Evolutionary conservation across 164 flowering plant species (phyloP), one percentile per base, ranked within the genome.

Genomic region (grape (Vitis vinifera)): DNA sequence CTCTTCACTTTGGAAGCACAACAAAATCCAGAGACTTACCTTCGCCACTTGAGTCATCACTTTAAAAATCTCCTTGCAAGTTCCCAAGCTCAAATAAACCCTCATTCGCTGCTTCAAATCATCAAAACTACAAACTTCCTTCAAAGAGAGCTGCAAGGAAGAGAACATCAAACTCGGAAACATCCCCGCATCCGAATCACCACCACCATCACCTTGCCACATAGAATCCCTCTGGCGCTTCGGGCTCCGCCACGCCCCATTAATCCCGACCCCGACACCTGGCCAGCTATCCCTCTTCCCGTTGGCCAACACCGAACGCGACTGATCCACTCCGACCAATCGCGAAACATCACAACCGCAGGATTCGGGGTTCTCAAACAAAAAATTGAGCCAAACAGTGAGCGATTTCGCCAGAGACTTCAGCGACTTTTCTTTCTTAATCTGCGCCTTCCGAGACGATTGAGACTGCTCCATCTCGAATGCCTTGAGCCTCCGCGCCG

Each of bases 371-470:
- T 85, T 90, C 49, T 86, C 78, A 56, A 91, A 81, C 63, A 95
- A 75, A 78, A 91, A 90, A 81, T 95, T 91, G 59, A 95, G 86
- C 99, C 99, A 95, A 30, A 77, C 87, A 4, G 96, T 71, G 65
- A 95, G 85, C 1, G 97, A 89, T 8, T 83, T 88, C 15, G 93
- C 70, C 6, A 91, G 73, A 1, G 89, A 81, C 59, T 75, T 87
- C 17, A 93, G 76, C 0, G 92, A 81, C 29, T 83, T 84, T 53
- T 93, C 86, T 37, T 91, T 90, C 19, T 74, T 72, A 13, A 78
- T 64, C 31, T 84, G 86, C 10, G 77, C 88, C 68, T 86, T 90
- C 5, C 97, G 82, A 10, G 93, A 82, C 10, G 98, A 93, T 73
- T 84, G 83, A 0, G 88, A 87, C 66, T 90, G 97, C 71, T 95